A percentile compares a stretch with the other conserved stretches of the same genome.
Conservation (phyloP, 192 early-diverging fungal species). For the Nowakowskiella sp. region DNA sequence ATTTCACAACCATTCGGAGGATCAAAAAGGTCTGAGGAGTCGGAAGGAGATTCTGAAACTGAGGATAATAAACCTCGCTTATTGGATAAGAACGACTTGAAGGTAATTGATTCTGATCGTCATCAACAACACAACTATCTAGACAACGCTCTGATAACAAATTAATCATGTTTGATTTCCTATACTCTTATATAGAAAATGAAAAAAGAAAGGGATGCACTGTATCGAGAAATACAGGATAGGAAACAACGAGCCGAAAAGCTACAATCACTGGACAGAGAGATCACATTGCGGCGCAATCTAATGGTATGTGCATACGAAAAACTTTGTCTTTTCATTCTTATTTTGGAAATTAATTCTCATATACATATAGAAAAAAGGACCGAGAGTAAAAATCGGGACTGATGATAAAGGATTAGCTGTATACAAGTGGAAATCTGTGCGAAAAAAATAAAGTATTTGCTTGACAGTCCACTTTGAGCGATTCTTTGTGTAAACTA, state of each 20-base stretch:
- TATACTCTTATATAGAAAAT: too few relatives aligned
- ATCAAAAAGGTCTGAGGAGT: slow-evolving; percentile 64
- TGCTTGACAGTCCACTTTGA: too few relatives aligned
- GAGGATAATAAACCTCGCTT: neutral
- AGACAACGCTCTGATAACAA: too few relatives aligned
- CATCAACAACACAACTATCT: slow-evolving; percentile 10
- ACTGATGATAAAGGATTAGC: slow-evolving; percentile 69
- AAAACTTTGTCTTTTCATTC: neutral
- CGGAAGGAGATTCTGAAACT: slow-evolving; percentile 65
- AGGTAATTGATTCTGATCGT: slow-evolving; percentile 5
- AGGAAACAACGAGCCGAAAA: slow-evolving; percentile 71
- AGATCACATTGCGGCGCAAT: slow-evolving; percentile 69
- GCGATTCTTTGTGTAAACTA: too few relatives aligned
- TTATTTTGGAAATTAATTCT: slow-evolving; percentile 2
- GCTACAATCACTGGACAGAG: slow-evolving; percentile 59
- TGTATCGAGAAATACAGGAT: slow-evolving; percentile 59
- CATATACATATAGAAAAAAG: slow-evolving; percentile 54
- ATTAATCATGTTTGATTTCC: too few relatives aligned
- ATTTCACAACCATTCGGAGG: slow-evolving; percentile 78
- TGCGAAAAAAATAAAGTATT: slow-evolving; percentile 82
- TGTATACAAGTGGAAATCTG: slow-evolving; percentile 88
- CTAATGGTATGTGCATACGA: slow-evolving; percentile 45
- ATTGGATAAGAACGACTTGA: slow-evolving; percentile 40
- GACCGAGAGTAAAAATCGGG: slow-evolving; percentile 71
- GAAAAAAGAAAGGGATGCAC: slow-evolving; percentile 40